Evolutionary conservation across 108 stramenopile genomes (phyloP), one percentile per base, ranked within the genome.

Genomic region (Discostella pseudostelligera): DNA sequence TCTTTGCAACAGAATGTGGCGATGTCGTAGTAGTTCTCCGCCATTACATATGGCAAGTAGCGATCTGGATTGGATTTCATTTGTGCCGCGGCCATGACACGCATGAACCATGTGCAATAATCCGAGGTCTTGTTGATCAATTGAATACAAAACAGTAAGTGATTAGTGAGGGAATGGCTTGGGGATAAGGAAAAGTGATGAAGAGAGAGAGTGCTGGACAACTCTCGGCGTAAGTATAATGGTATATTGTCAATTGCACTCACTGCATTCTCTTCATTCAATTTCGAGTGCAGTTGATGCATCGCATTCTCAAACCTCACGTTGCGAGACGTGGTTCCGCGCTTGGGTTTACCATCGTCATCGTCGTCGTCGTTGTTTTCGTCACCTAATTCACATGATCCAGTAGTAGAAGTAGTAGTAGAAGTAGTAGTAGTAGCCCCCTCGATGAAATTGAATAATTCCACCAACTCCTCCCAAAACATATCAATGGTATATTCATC

Each of bases 21-120:
- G 59, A 86, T 70, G 21, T 84, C 84, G 32, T 35, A 12, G 61
- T 59, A 54, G 25, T 78, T 76, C 11, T 74, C 72, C 14, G 61
- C 67, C 22, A 74, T 17, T 10, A 93, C 19, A 61, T 81, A 93
- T 20, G 84, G 87, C 9, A 85, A 16, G 68, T 87, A 93, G 20
- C 86, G 74, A 62, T 80, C 74, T 2, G 86, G 80, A 69, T 93
- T 71, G 28, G 76, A 59, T 62, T 93, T 93, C 50, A 90, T 59
- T 62, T 83, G 86, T 0, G 82, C 69, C 21, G 89, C 85, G 9
- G 89, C 85, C 50, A 93, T 55, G 21, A 88, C 81, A 50, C 92
- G 84, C 39, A 90, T 55, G 70, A 81, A 93, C 92, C 92, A 93
- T 14, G 87, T 87, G 70, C 87, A 87, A 72, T 93, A 93, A 50